Evolutionary conservation across 768 basidiomycete genomes (phyloP).

Genomic region (Mycena vulgaris): DNA sequence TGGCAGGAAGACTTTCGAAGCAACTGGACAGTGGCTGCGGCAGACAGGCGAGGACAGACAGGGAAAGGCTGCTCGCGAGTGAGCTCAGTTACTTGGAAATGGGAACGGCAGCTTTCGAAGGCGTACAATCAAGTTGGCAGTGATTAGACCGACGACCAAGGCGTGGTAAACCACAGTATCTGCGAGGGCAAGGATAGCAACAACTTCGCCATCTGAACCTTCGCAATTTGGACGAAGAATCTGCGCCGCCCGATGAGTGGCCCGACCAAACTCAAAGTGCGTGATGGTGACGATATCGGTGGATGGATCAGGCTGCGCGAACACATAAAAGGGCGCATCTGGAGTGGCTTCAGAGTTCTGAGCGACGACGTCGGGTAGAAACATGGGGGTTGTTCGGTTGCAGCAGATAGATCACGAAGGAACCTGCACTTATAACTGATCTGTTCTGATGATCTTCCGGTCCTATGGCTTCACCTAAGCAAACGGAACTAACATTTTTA

Average conservation of each 20-base stretch:
- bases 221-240: slow-evolving; percentile 2
- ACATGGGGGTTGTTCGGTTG: no score
- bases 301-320: neutral
- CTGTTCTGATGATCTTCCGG: no score
- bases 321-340: neutral
- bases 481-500: no score
- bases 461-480: no score
- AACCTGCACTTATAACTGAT: no score
- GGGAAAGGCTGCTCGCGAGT: neutral
- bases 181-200: neutral
- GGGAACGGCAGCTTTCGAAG: neutral
- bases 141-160: neutral
- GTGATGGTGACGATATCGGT: neutral
- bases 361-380: neutral
- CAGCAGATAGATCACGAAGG: no score
- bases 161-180: neutral
- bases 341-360: neutral
- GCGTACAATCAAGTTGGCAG: neutral
- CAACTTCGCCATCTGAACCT: neutral
- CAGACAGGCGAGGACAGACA: neutral
- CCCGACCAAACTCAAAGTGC: slow-evolving; percentile 1
- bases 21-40: neutral
- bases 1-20: neutral
- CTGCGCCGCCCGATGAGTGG: slow-evolving; percentile 6
- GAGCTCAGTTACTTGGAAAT: neutral